Evolutionary conservation across 1,284 basidiomycete genomes (phyloP), one percentile per base, ranked within the genome.

Genomic region (Cerioporus squamosus): DNA sequence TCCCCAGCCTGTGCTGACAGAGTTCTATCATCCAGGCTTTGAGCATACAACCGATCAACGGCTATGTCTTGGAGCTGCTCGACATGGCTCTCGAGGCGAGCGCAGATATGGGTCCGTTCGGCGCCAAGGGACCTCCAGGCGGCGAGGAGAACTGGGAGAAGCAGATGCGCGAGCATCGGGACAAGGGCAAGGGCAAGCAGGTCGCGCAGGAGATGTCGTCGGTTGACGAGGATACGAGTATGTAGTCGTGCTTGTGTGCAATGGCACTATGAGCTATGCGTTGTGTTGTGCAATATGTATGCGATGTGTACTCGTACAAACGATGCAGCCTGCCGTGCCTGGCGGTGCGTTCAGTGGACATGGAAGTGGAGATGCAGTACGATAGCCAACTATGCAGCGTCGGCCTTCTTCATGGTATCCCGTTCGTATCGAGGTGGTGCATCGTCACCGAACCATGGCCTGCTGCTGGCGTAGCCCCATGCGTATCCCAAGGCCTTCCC

Each of bases 41-140:
- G 44, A 89, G 91, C 53, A 81, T 97, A 55, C 84, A 92, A 55
- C 93, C 94, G 0, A 90, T 94, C 62, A 96, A 97, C 67, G 83
- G 90, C 1, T 89, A 95, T 68, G 82, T 93, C 22, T 86, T 95
- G 29, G 91, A 95, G 57, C 77, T 97, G 48, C 83, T 98, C 42
- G 91, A 94, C 62, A 83, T 94, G 64, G 93, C 93, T 0, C 80
- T 98, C 20, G 87, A 92, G 36, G 55, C 67, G 15, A 70, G 68
- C 52, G 63, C 62, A 15, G 66, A 65, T 17, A 53, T 56, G 45
- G 66, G 64, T 15, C 59, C 64, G 3, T 69, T 67, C 47, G 60
- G 62, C 8, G 33, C 49, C 33, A 69, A 70, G 49, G 64, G 68
- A 31, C 53, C 68, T 3, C 67, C 68, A 1, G 69, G 69, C 20